Conservation (phyloP, 2,329 filamentous ascomycete genomes). For the Apiospora sp. region DNA sequence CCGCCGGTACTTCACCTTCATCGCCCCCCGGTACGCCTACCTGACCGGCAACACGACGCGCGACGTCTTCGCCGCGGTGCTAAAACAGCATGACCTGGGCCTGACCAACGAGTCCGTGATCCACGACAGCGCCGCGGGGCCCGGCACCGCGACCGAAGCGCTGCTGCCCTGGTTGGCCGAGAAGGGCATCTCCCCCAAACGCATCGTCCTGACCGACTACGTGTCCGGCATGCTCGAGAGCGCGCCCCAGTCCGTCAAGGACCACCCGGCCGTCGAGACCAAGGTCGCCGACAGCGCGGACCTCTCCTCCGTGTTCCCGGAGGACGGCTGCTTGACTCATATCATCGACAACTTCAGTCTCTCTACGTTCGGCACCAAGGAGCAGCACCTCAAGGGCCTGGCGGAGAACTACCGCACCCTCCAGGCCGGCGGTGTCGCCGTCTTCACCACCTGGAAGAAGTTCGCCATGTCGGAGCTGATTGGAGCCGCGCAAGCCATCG, state of each 20-base stretch:
- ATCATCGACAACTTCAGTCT: conserved; percentile 43
- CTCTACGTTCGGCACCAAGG: conserved; percentile 38
- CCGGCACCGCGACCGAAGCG: conserved; percentile 39
- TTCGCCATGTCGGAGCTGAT: conserved; percentile 38
- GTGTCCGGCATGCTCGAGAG: conserved; percentile 32
- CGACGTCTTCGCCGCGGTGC: conserved; percentile 32
- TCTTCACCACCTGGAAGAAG: conserved; percentile 35
- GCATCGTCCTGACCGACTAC: conserved; percentile 35
- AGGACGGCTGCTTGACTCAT: conserved; percentile 35
- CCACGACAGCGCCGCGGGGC: conserved; percentile 45
- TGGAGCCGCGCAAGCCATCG: conserved; percentile 38
- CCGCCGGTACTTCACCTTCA: conserved; percentile 36
- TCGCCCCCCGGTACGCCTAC: conserved; percentile 38
- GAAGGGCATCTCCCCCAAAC: conserved; percentile 10
- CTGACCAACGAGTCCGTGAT: conserved; percentile 37
- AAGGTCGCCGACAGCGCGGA: conserved; percentile 33
- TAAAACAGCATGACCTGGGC: conserved; percentile 32
- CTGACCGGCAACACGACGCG: conserved; percentile 42
- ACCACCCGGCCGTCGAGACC: conserved; percentile 23
- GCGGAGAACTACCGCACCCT: conserved; percentile 42
- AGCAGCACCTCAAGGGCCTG: conserved; percentile 32
- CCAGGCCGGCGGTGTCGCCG: conserved; percentile 35
- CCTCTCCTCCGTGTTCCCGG: conserved; percentile 31
- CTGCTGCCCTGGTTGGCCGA: conserved; percentile 33
- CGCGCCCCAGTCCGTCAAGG: background rate